Percentiles rank a stretch among this genome's conserved stretches.
Conservation (phyloP, 2,329 filamentous ascomycete genomes). For the Ambrosiella cleistominuta region DNA sequence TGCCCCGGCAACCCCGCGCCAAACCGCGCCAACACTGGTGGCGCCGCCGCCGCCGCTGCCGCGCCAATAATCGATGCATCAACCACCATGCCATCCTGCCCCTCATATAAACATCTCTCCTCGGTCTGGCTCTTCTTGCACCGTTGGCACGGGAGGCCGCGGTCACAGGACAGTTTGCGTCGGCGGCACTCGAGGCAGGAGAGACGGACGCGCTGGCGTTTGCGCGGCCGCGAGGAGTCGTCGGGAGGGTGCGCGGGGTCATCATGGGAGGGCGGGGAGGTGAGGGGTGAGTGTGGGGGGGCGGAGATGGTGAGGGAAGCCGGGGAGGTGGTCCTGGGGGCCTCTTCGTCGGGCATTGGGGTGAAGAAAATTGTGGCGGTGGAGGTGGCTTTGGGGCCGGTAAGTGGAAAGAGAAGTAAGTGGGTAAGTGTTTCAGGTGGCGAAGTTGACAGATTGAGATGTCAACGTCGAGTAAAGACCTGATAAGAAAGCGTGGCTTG, state of each 20-base stretch:
- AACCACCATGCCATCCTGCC: conserved; percentile 33
- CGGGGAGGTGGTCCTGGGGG: conserved; percentile 2
- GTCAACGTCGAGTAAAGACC: neutral
- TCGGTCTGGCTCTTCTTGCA: conserved; percentile 45
- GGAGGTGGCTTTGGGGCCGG: neutral
- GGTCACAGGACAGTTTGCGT: conserved; percentile 43
- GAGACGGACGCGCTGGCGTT: conserved; percentile 40
- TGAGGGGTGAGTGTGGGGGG: neutral
- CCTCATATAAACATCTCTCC: conserved; percentile 42
- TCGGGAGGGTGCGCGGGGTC: conserved; percentile 1
- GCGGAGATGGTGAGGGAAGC: conserved; percentile 6
- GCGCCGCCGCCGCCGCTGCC: conserved; percentile 19
- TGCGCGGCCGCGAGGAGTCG: conserved; percentile 25
- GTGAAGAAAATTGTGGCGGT: neutral
- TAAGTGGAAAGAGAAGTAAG: neutral
- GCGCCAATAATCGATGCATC: conserved; percentile 24
- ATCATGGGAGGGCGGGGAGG: neutral
- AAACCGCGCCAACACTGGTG: conserved; percentile 24
- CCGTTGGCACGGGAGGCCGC: conserved; percentile 42
- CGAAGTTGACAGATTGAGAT: neutral
- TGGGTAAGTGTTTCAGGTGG: neutral
- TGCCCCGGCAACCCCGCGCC: conserved; percentile 12
- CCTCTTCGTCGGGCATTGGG: conserved; percentile 9
- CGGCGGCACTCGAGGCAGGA: conserved; percentile 44
- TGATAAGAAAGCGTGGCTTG: neutral